Conservation (phyloP, 768 basidiomycete genomes). For the Macrocybe gigantea region DNA sequence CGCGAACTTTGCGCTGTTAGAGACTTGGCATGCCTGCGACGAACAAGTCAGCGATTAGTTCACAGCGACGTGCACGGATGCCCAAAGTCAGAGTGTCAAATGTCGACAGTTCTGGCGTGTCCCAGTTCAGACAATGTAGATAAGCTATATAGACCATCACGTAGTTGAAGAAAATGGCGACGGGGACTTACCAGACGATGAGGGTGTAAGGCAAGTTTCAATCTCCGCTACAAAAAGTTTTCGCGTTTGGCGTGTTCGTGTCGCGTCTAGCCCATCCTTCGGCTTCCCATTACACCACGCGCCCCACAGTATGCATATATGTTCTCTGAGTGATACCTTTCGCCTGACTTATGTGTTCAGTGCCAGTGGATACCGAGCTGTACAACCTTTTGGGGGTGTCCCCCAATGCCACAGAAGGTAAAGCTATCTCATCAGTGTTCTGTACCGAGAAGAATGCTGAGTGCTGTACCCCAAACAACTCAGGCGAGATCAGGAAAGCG, state of each 20-base stretch:
- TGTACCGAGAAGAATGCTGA: conserved; percentile 10
- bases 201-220: conserved; percentile 7
- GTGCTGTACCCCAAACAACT: not conserved
- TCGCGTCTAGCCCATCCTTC: not conserved
- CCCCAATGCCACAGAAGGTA: conserved; percentile 67
- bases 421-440: conserved; percentile 3
- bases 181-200: conserved; percentile 1
- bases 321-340: not conserved
- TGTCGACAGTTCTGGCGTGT: conserved; percentile 45
- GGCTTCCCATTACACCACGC: not conserved
- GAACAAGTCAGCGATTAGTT: no score
- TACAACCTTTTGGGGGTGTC: conserved; percentile 83
- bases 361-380: conserved; percentile 73
- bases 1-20: no score
- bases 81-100: not conserved
- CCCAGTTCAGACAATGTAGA: conserved; percentile 88
- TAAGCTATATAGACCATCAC: conserved; percentile 44
- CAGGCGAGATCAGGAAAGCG: conserved; percentile 89
- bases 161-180: conserved; percentile 38
- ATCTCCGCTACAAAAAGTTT: conserved; percentile 31
- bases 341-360: conserved; percentile 23
- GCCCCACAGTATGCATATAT: conserved; percentile 1
- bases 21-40: no score
- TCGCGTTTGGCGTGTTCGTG: conserved; percentile 5
- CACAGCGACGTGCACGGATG: no score